phyloP scores from a whole-genome alignment of 345 rosid genomes.

The Aquilaria yunnanensis region DNA sequence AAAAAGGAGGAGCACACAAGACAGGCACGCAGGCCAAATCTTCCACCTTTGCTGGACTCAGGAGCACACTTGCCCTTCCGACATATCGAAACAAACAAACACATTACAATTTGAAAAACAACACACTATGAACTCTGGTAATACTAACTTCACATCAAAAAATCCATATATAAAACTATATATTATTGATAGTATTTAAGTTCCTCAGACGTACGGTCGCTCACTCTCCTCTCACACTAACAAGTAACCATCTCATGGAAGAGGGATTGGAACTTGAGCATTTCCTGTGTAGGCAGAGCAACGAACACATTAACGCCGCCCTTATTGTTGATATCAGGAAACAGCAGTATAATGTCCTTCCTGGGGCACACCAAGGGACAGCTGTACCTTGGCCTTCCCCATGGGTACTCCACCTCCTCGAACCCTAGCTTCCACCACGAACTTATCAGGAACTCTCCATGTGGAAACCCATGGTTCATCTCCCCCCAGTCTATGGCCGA shows the following conservation, averaged over 20 bases:
- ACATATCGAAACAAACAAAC: no score
- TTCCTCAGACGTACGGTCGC: no score
- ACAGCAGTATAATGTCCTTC: slow-evolving; percentile 73
- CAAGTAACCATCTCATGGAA: slow-evolving; percentile 17
- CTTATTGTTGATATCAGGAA: slow-evolving; percentile 44
- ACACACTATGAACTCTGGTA: no score
- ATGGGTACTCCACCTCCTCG: slow-evolving; percentile 67
- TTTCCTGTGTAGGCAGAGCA: slow-evolving; percentile 62
- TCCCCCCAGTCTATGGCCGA: slow-evolving; percentile 88
- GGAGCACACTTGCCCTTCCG: no score
- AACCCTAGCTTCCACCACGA: slow-evolving; percentile 94
- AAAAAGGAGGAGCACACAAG: no score
- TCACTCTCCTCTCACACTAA: no score
- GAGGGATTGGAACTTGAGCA: slow-evolving; percentile 47
- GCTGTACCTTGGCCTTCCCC: slow-evolving; percentile 75
- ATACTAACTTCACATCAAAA: no score
- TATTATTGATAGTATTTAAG: no score
- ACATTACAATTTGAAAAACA: no score
- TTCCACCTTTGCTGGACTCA: no score
- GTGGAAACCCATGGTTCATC: slow-evolving; percentile 54
- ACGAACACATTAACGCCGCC: slow-evolving; percentile 63
- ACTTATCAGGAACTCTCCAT: slow-evolving; percentile 68
- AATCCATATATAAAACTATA: no score
- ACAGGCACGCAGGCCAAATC: no score
- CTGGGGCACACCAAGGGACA: slow-evolving; percentile 65